Base-by-base conservation (phyloP, 768 basidiomycete genomes). In the Amanita rimosa region DNA sequence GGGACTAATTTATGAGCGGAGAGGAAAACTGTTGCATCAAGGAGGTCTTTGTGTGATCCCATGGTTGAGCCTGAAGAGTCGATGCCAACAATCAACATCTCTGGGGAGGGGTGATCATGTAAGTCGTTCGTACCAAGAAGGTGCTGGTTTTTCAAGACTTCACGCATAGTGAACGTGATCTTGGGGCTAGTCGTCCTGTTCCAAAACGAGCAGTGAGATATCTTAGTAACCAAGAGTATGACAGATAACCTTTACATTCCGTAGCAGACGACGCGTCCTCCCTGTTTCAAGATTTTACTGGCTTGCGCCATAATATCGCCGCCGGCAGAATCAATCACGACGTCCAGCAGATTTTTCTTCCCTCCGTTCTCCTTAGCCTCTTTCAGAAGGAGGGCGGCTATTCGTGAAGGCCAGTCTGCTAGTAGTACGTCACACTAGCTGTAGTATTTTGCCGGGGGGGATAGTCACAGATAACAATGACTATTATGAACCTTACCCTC, bases 21-120 rank as follows among this genome's bases (percentile, higher is more conserved):
- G 19, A 91, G 62, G 64, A 93, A 91, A 11, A 65, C 61, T 1
- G 86, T 87, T 17, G 86, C 87, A 27, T 79, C 78, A 46, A 72
- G 61, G 50, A 92, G 70, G 64, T 92, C 88, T 48, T 76, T 70
- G 55, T 72, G 76, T 6, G 87, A 89, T 14, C 87, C 89, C 87
- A 92, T 88, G 22, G 82, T 88, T 1, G 85, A 85, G 31, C 87
- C 88, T 88, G 50, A 38, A 19, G 11, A 17, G 38, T 21, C 19
- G 17, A 22, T 19, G 38, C 38, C 17, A 27, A 27, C 5, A 13
- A 39, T 43, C n/a, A 27, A 27, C 3, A 27, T 14, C 6, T 41
- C n/a, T 43, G 7, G n/a, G n/a, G 5, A 43, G n/a, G n/a, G 11
- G 35, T 27, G 9, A n/a, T 21, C 11, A 37, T 3, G n/a, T 24